Evolutionary conservation across 257 asterid species (phyloP).

Genomic region (Ehretia macrophylla): DNA sequence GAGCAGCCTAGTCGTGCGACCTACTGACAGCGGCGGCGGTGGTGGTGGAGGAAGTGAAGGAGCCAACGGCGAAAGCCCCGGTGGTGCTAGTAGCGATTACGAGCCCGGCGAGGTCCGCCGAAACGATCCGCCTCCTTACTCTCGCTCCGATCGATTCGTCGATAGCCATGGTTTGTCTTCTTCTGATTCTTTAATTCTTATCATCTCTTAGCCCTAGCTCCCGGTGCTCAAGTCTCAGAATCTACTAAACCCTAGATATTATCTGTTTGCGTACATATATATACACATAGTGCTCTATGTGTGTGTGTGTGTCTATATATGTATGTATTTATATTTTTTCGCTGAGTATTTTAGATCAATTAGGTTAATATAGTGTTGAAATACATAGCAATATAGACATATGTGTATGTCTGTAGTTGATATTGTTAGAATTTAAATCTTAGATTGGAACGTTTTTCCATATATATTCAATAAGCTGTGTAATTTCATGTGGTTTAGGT

Average conservation of each 20-base stretch:
- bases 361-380: too few species aligned
- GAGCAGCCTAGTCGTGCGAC: conserved; percentile 84
- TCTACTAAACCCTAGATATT: neutral
- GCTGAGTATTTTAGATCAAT: too few species aligned
- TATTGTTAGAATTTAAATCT: too few species aligned
- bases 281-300: too few species aligned
- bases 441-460: too few species aligned
- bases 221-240: neutral
- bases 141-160: conserved; percentile 55
- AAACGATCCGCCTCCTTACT: conserved; percentile 57
- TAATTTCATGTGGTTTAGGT: too few species aligned
- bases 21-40: conserved; percentile 45
- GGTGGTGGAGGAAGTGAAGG: conserved; percentile 40
- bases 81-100: conserved; percentile 57
- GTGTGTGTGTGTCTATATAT: too few species aligned
- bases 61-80: conserved; percentile 18
- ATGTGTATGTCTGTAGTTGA: too few species aligned
- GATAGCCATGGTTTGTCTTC: conserved; percentile 54
- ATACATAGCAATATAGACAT: too few species aligned
- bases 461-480: too few species aligned
- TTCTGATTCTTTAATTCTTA: neutral
- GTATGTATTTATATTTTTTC: too few species aligned
- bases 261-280: too few species aligned
- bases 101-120: conserved; percentile 98
- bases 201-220: neutral